A percentile compares a stretch with the other conserved stretches of the same genome.
Evolutionary conservation across 2,329 filamentous ascomycete genomes (phyloP).

Genomic region (Lanzia echinophila): DNA sequence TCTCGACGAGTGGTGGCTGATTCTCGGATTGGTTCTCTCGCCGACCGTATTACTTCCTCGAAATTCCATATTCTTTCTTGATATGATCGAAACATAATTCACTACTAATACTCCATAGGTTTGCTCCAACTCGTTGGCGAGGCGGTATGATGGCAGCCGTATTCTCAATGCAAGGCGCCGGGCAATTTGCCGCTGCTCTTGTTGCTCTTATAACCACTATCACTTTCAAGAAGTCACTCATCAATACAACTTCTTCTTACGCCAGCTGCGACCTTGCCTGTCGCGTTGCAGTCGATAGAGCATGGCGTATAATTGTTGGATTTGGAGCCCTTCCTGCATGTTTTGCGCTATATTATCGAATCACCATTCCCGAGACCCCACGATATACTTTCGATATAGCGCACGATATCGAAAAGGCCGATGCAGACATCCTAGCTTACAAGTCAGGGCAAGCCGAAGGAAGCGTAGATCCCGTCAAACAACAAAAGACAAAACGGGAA

Average conservation of each 20-base stretch:
- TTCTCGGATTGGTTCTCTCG: neutral
- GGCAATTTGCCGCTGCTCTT: slow-evolving; percentile 67
- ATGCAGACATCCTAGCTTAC: slow-evolving; percentile 62
- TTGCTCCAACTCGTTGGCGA: slow-evolving; percentile 74
- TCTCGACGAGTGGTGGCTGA: neutral
- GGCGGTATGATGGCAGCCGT: slow-evolving; percentile 79
- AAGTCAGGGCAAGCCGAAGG: slow-evolving; percentile 42
- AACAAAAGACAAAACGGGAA: slow-evolving; percentile 46
- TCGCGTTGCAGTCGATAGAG: slow-evolving; percentile 65
- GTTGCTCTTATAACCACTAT: slow-evolving; percentile 63
- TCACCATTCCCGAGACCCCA: slow-evolving; percentile 80
- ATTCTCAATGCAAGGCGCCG: slow-evolving; percentile 79
- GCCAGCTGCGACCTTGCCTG: slow-evolving; percentile 55
- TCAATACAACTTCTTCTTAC: slow-evolving; percentile 36
- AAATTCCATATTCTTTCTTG: no score
- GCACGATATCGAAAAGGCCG: slow-evolving; percentile 67
- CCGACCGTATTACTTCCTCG: no score
- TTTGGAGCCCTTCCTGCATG: slow-evolving; percentile 72
- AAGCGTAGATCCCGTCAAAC: slow-evolving; percentile 42
- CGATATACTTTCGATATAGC: slow-evolving; percentile 77
- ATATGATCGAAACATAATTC: neutral
- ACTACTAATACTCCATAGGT: slow-evolving; percentile 38
- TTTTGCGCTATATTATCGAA: slow-evolving; percentile 75
- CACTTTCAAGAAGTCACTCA: slow-evolving; percentile 51
- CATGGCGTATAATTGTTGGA: slow-evolving; percentile 76